phyloP scores from a whole-genome alignment of 805 yeast species.

The Blastobotrys peoriensis region DNA sequence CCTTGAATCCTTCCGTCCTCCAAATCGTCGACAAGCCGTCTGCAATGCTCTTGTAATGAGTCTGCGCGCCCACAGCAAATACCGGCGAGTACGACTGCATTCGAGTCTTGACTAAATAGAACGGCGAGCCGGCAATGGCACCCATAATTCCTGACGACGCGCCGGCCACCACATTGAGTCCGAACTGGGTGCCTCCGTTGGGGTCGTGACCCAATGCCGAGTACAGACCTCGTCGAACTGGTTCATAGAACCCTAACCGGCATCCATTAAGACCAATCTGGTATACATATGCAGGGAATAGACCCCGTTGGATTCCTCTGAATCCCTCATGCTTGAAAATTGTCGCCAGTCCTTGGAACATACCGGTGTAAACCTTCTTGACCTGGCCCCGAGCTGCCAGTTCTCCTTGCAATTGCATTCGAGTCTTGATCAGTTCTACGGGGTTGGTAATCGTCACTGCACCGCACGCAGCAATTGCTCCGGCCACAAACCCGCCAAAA shows the following conservation, averaged over 20 bases:
- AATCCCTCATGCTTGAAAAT: conserved; percentile 80
- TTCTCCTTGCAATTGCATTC: conserved; percentile 98
- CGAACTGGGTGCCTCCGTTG: conserved; percentile 40
- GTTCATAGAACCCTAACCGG: conserved; percentile 91
- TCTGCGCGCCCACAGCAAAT: conserved; percentile 81
- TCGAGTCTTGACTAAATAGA: conserved; percentile 88
- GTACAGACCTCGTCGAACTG: conserved; percentile 60
- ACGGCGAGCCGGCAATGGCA: conserved; percentile 84
- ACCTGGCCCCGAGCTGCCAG: conserved; percentile 46
- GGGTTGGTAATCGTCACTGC: conserved; percentile 98
- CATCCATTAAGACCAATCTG: conserved; percentile 92
- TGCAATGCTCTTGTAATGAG: conserved; percentile 66
- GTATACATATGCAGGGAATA: conserved; percentile 81
- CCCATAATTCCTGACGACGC: conserved; percentile 83
- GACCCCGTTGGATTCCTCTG: conserved; percentile 82
- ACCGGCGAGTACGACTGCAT: conserved; percentile 84
- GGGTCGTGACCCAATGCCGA: conserved; percentile 44
- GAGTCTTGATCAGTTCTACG: conserved; percentile 84
- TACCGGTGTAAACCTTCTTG: conserved; percentile 65
- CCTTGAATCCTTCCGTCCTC: conserved; percentile 63
- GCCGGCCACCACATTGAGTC: conserved; percentile 73
- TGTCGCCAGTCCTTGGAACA: conserved; percentile 71
- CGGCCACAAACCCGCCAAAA: conserved; percentile 79
- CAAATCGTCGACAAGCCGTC: conserved; percentile 64
- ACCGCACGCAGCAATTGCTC: conserved; percentile 93